phyloP scores from a whole-genome alignment of 2,329 filamentous ascomycete species.

The Juglanconis juglandina region DNA sequence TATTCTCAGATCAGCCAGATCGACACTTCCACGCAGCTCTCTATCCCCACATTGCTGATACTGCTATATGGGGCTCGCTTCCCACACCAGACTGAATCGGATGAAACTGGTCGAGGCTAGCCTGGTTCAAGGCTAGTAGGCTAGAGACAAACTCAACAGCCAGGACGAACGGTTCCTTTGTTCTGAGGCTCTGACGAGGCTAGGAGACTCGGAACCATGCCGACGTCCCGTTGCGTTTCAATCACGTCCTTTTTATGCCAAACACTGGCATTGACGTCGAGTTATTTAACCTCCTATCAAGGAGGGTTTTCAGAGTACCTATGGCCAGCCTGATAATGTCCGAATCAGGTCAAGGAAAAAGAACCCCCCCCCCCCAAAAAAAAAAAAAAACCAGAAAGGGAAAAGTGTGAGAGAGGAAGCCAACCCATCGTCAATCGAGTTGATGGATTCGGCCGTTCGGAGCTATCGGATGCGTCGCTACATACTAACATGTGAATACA shows the following conservation, averaged over 20 bases:
- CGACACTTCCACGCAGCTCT: slow-evolving; percentile 9
- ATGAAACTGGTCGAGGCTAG: slow-evolving; percentile 11
- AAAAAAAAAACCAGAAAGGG: no score
- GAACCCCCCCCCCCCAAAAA: no score
- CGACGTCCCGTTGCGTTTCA: slow-evolving; percentile 1
- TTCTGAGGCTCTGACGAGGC: slow-evolving; percentile 2
- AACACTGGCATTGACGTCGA: background rate
- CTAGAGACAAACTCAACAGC: background rate
- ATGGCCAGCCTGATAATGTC: no score
- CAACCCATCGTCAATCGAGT: background rate
- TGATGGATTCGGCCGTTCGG: background rate
- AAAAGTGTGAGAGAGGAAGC: background rate
- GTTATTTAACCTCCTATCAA: no score
- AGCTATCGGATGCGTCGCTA: background rate
- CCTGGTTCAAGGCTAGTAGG: background rate
- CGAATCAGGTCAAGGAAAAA: no score
- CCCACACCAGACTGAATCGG: background rate
- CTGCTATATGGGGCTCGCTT: background rate
- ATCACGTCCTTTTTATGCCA: slow-evolving; percentile 6
- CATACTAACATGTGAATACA: background rate
- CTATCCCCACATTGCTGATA: background rate
- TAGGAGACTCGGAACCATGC: background rate
- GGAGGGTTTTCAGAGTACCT: no score
- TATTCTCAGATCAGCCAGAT: slow-evolving; percentile 16
- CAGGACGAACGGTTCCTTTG: background rate